These are phyloP conservation scores for Citrullus colocynthis DNA, from an alignment of 306 rosid genomes.

Conservation along the genomic window DNA sequence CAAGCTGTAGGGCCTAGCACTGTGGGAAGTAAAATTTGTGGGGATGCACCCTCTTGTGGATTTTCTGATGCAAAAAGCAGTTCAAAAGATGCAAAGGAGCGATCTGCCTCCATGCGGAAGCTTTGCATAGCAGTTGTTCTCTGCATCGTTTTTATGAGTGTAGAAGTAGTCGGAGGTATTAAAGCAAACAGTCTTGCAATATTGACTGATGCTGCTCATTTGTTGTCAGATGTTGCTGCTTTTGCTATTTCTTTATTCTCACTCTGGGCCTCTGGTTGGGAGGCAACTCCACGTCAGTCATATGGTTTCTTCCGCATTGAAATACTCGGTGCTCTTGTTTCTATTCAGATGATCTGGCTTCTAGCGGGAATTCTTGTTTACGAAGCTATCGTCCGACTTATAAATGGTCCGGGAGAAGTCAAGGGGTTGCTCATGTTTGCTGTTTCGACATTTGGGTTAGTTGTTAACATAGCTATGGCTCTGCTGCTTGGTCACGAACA, in stretches of 20 bases:
- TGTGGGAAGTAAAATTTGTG: slow-evolving; percentile 34
- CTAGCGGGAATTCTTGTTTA: slow-evolving; percentile 55
- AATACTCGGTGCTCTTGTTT: slow-evolving; percentile 48
- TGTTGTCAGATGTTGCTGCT: slow-evolving; percentile 50
- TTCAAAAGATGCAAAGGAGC: slow-evolving; percentile 35
- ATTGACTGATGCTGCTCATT: slow-evolving; percentile 55
- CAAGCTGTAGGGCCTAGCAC: slow-evolving; percentile 16
- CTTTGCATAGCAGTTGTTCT: slow-evolving; percentile 37
- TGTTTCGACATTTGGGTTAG: slow-evolving; percentile 44
- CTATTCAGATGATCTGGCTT: slow-evolving; percentile 63
- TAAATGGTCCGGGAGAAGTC: slow-evolving; percentile 37
- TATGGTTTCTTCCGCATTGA: slow-evolving; percentile 55
- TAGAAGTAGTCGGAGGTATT: slow-evolving; percentile 48
- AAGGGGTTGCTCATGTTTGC: slow-evolving; percentile 42
- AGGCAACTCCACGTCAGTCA: slow-evolving; percentile 50
- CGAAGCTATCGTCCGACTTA: slow-evolving; percentile 37
- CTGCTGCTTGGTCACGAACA: slow-evolving; percentile 42
- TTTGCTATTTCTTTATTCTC: slow-evolving; percentile 52
- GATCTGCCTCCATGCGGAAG: slow-evolving; percentile 40
- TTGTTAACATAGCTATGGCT: slow-evolving; percentile 45
- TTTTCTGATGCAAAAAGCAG: slow-evolving; percentile 34
- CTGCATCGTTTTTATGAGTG: slow-evolving; percentile 39
- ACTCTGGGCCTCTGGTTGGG: slow-evolving; percentile 57
- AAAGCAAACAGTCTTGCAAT: slow-evolving; percentile 62
- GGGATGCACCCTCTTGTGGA: slow-evolving; percentile 47